A percentile compares a stretch with the other conserved stretches of the same genome.
Evolutionary conservation across 768 basidiomycete species (phyloP).

Genomic region (Rhodotorula graminis): DNA sequence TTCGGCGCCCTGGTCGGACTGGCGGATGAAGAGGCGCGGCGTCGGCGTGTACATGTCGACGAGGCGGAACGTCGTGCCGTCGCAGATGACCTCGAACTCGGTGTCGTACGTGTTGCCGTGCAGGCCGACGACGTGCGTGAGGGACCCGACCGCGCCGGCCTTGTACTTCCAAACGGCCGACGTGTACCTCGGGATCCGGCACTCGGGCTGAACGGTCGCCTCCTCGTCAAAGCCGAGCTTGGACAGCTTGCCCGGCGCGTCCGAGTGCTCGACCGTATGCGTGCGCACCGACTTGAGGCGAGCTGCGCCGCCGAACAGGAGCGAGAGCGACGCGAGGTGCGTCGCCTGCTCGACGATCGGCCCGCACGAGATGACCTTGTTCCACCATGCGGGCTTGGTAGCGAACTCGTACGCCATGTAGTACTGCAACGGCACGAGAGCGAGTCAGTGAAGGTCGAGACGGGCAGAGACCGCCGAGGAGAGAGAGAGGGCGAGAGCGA

Average conservation of each 20-base stretch:
- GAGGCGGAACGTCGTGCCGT: constrained; percentile 31
- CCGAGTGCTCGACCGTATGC: constrained; percentile 88
- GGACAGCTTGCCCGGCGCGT: constrained; percentile 75
- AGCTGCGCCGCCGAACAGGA: constrained; percentile 95
- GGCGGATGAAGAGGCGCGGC: constrained; percentile 13
- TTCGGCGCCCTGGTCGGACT: not conserved
- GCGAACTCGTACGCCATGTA: constrained; percentile 54
- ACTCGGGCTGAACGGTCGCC: constrained; percentile 60
- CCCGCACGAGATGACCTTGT: constrained; percentile 69
- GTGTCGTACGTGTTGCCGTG: constrained; percentile 74
- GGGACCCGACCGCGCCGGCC: constrained; percentile 83
- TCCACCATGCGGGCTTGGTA: constrained; percentile 82
- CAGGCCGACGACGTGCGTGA: constrained; percentile 81
- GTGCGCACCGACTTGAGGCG: constrained; percentile 63
- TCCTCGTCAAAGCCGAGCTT: constrained; percentile 79
- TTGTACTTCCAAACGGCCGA: constrained; percentile 94
- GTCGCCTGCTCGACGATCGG: constrained; percentile 85
- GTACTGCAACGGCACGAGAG: constrained; percentile 52
- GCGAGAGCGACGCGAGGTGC: constrained; percentile 67
- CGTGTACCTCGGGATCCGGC: constrained; percentile 88
- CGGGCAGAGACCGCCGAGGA: constrained; percentile 34
- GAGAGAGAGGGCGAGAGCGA: constrained; percentile 51
- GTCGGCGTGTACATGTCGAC: constrained; percentile 16
- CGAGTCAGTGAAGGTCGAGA: too few species aligned
- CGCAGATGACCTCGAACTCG: constrained; percentile 26